These are phyloP conservation scores for Porcisia hertigi DNA, from an alignment of 208 protist genomes.

Conservation along the genomic window DNA sequence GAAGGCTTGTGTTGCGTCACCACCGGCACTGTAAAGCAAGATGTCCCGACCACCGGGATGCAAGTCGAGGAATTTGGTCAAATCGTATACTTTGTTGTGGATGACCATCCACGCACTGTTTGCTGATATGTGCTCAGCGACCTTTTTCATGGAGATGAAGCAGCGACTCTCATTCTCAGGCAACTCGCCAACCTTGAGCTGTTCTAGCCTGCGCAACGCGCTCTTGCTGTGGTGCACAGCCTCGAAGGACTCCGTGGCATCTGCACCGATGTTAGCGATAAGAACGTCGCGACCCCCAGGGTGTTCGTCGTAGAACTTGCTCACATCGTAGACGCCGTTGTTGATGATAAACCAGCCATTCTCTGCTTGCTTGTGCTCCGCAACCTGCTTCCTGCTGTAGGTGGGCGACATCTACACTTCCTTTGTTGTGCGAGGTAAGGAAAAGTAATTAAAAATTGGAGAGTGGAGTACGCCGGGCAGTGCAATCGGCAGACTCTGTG, in stretches of 20 bases:
- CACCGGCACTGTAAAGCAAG: constrained; percentile 65
- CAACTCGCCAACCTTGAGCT: constrained; percentile 54
- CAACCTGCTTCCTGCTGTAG: constrained; percentile 57
- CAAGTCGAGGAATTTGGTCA: constrained; percentile 69
- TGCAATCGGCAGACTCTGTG: too few species aligned
- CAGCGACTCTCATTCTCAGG: constrained; percentile 37
- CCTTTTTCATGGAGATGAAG: constrained; percentile 38
- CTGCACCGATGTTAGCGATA: constrained; percentile 60
- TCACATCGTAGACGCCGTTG: constrained; percentile 78
- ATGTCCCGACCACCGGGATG: constrained; percentile 86
- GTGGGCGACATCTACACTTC: constrained; percentile 20
- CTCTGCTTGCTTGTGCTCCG: constrained; percentile 55
- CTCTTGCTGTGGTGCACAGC: constrained; percentile 58
- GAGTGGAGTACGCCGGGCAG: neutral
- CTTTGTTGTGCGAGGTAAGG: neutral
- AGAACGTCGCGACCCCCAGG: constrained; percentile 81
- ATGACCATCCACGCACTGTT: constrained; percentile 73
- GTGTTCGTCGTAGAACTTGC: constrained; percentile 79
- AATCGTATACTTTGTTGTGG: constrained; percentile 86
- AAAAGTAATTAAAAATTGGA: neutral
- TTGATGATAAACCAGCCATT: constrained; percentile 82
- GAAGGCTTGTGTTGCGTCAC: constrained; percentile 73
- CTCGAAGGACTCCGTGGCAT: constrained; percentile 80
- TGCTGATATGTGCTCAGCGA: constrained; percentile 39
- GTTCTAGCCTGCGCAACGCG: constrained; percentile 45